Conservation (phyloP, 2,329 filamentous ascomycete genomes). For the Cadophora sp. region DNA sequence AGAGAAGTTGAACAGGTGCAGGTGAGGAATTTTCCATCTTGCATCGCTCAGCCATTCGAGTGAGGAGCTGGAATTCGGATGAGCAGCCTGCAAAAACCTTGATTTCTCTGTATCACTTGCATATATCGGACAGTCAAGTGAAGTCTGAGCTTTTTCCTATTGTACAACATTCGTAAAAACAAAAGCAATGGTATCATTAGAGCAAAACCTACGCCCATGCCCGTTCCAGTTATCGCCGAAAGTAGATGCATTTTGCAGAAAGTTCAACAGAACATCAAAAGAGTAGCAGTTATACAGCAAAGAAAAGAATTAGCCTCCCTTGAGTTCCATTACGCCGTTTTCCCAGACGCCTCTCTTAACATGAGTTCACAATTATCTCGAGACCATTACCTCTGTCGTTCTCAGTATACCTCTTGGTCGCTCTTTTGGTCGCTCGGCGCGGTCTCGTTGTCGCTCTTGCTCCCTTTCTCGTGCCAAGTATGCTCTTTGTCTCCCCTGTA, state of each 20-base stretch:
- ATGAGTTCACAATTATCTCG: slow-evolving; percentile 17
- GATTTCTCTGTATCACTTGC: background rate
- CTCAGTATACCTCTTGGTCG: slow-evolving; percentile 29
- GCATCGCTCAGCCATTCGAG: background rate
- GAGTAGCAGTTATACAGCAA: background rate
- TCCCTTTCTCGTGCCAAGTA: slow-evolving; percentile 9
- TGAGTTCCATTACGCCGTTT: background rate
- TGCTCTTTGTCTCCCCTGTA: slow-evolving; percentile 9
- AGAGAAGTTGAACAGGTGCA: background rate
- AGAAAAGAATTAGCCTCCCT: background rate
- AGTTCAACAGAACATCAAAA: background rate
- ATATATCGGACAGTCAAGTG: background rate
- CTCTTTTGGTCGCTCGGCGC: background rate
- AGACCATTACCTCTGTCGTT: slow-evolving; percentile 33
- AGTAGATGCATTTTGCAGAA: background rate
- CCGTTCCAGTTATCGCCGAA: slow-evolving; percentile 4
- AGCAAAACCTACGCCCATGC: background rate
- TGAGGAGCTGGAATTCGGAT: background rate
- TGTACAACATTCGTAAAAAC: background rate
- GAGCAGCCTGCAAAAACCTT: background rate
- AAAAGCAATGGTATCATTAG: slow-evolving; percentile 8
- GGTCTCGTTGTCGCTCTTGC: background rate
- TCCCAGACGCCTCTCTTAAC: background rate
- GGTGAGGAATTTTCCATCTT: background rate
- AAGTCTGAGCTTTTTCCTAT: background rate